Evolutionary conservation across 2,329 filamentous ascomycete genomes (phyloP), one percentile per base, ranked within the genome.

Genomic region (Hymenoscyphus scutula): DNA sequence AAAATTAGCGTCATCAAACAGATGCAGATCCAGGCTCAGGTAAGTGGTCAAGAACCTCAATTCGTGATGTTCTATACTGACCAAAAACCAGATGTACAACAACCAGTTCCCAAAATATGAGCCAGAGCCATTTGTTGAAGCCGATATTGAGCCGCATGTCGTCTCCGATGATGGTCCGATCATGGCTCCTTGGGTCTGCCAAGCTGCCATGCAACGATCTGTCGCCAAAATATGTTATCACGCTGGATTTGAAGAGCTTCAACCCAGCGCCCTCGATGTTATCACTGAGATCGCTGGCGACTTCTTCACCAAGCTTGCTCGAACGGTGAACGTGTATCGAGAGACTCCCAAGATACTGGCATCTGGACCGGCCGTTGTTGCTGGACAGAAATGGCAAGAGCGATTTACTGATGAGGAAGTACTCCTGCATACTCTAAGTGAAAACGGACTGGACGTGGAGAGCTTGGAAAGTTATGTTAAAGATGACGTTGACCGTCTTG

Each of bases 51-150:
- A 41, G 2, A 23, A 5, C 5, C 19, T 13, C n/a, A n/a, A n/a
- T 8, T n/a, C 15, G 11, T 56, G 53, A 23, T 13, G 19, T 48
- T 55, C 5, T 57, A 11, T 19, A 48, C 66, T 70, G 60, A 69
- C 17, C 57, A 56, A 56, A 25, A 56, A 34, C 13, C 70, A 95
- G 90, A 90, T 96, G 74, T 99, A 99, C 74, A 90, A 93, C 72
- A 99, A 99, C 73, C 95, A 99, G 75, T 99, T 99, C 71, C 92
- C 94, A 67, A 97, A 97, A 77, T 97, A 96, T 73, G 91, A 97
- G 66, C 90, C 90, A 0, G 89, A 94, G 73, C 91, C 92, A 0
- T 97, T 99, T 66, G 78, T 89, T 19, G 95, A 99, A 77, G 83
- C 85, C 51, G 95, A 98, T 72, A 87, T 95, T 59, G 89, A 92